Base-by-base conservation (phyloP, 768 basidiomycete genomes). In the Rhodotorula babjevae region DNA sequence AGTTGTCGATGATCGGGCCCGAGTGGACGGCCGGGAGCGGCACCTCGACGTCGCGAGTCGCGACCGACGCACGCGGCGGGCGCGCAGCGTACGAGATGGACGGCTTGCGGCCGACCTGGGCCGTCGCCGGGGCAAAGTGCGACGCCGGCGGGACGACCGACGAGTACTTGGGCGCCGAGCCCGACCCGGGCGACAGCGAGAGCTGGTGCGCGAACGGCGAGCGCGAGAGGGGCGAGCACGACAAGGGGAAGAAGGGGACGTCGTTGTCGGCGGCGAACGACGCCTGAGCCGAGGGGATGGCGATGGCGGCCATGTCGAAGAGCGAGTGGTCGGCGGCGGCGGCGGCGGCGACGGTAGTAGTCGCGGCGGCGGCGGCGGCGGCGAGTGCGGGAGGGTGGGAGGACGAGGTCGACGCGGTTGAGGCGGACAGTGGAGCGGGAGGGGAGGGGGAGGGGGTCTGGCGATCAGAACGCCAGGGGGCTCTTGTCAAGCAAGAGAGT, bases 1-100 rank as follows among this genome's bases (percentile, higher is more conserved):
- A 76, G 63, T 74, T 68, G 50, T 72, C 50, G 58, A 74, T 49
- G 63, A 74, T 69, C 21, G 73, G 47, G 8, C 77, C 77, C 27
- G 68, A 64, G 75, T 76, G 70, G 23, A 78, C 63, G 2, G 61
- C 44, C 23, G 66, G 58, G 33, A 71, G 68, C 27, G 73, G 69
- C n/a, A 36, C 69, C 7, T 50, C 42, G 46, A 59, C 64, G 44
- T 61, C 65, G 23, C 23, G 23, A 25, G 23, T 52, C 50, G 50
- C 50, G 12, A 56, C 61, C 42, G 50, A 52, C 29, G 18, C 61
- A 42, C n/a, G 67, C 40, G 49, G 74, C 68, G 23, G 59, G 62
- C 53, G 40, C 46, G n/a, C 50, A 2, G n/a, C 47, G 42, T 61
- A 47, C 33, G 55, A 55, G 61, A 63, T 21, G 33, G 62, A 57